These are phyloP conservation scores for Aspergillus conjunctus DNA, from an alignment of 495 filamentous ascomycete species.

Conservation along the genomic window DNA sequence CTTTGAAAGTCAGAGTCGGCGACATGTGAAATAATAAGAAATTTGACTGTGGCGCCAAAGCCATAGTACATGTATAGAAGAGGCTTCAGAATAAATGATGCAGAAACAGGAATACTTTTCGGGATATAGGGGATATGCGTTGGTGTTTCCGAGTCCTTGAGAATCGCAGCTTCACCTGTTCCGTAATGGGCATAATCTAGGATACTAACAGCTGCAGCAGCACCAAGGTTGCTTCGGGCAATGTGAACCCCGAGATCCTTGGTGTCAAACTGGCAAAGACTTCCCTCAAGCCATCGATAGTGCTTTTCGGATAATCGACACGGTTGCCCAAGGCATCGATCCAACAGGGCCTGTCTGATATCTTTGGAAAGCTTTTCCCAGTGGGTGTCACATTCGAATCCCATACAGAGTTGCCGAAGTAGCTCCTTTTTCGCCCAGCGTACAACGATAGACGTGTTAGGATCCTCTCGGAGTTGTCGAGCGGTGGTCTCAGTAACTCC, in stretches of 20 bases:
- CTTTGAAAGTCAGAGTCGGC: constrained; percentile 63
- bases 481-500: constrained; percentile 42
- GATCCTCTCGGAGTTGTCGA: constrained; percentile 40
- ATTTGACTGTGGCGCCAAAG: constrained; percentile 50
- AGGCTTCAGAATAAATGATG: constrained; percentile 34
- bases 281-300: constrained; percentile 38
- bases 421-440: constrained; percentile 50
- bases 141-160: constrained; percentile 33
- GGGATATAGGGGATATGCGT: constrained; percentile 40
- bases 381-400: constrained; percentile 44
- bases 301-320: constrained; percentile 32
- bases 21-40: constrained; percentile 53
- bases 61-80: constrained; percentile 42
- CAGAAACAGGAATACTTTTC: constrained; percentile 26
- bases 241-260: constrained; percentile 40
- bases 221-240: constrained; percentile 47
- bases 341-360: constrained; percentile 37
- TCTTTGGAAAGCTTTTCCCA: constrained; percentile 45
- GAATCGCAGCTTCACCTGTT: constrained; percentile 34
- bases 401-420: constrained; percentile 45
- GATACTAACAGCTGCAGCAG: constrained; percentile 40
- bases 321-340: constrained; percentile 41
- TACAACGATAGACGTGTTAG: constrained; percentile 35
- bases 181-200: constrained; percentile 43
- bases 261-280: constrained; percentile 42